These are phyloP conservation scores for Mortierella sp. DNA, from an alignment of 371 early-diverging fungal genomes.

Conservation along the genomic window DNA sequence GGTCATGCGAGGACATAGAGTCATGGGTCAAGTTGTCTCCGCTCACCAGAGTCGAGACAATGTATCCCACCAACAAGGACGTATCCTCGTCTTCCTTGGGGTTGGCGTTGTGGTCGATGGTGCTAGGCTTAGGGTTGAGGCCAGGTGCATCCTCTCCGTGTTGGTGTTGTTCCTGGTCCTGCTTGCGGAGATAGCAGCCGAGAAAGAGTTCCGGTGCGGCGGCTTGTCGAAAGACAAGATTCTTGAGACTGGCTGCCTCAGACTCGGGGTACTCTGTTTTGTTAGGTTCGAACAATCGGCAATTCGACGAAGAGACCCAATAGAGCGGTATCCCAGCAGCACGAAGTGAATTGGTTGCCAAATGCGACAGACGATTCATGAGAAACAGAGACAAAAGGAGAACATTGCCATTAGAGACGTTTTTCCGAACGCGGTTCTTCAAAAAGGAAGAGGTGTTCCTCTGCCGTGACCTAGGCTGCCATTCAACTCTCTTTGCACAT, in stretches of 20 bases:
- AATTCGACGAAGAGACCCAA: background rate
- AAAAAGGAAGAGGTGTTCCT: background rate
- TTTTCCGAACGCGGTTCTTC: background rate
- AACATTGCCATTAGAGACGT: background rate
- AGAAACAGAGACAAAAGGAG: conserved; percentile 9
- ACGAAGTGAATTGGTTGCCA: background rate
- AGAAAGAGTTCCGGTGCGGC: conserved; percentile 73
- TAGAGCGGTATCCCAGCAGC: background rate
- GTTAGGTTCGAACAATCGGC: background rate
- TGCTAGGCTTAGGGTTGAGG: background rate
- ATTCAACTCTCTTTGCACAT: background rate
- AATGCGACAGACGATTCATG: background rate
- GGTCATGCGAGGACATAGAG: conserved; percentile 76
- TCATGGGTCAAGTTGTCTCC: conserved; percentile 69
- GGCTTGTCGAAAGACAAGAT: conserved; percentile 65
- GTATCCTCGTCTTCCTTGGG: background rate
- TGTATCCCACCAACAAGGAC: conserved; percentile 65
- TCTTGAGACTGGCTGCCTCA: conserved; percentile 75
- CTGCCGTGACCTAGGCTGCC: background rate
- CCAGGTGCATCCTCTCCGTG: background rate
- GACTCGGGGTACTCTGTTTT: conserved; percentile 66
- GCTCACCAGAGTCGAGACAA: conserved; percentile 68
- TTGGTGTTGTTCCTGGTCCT: background rate
- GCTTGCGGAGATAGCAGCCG: conserved; percentile 61
- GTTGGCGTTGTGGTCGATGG: background rate